These are phyloP conservation scores for Corallochytrium limacisporum DNA, from an alignment of 78 protist species.

Conservation along the genomic window DNA sequence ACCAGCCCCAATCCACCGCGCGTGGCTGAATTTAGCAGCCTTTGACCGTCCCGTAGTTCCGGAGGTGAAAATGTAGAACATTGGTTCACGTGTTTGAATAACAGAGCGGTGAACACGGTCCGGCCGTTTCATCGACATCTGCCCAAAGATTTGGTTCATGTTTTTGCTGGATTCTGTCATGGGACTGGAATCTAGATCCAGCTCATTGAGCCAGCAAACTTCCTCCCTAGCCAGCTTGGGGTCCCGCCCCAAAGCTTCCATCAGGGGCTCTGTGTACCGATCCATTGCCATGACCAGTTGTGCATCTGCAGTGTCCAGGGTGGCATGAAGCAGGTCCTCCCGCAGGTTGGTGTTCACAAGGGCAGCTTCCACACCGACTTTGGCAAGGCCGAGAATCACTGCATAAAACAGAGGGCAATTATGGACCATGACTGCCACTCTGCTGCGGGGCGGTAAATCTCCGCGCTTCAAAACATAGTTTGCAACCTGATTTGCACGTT, in stretches of 20 bases:
- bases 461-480: neutral
- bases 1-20: neutral
- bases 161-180: too few relatives aligned
- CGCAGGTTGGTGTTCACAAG: conserved; percentile 9
- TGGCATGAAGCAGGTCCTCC: neutral
- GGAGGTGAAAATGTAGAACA: conserved; percentile 28
- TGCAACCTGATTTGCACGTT: neutral
- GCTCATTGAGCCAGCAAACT: too few relatives aligned
- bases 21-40: conserved; percentile 22
- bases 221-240: too few relatives aligned
- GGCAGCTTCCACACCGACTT: conserved; percentile 10
- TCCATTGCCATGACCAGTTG: neutral
- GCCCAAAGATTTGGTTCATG: too few relatives aligned
- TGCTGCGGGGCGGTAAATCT: neutral
- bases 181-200: too few relatives aligned
- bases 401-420: neutral
- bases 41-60: conserved; percentile 47
- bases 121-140: neutral
- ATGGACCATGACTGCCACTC: neutral
- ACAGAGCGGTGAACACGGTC: neutral
- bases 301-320: neutral
- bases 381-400: conserved; percentile 14
- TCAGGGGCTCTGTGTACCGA: neutral
- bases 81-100: neutral
- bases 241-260: too few relatives aligned